Base-by-base conservation (phyloP, 2,329 filamentous ascomycete genomes). In the Pyrenochaeta sp. region DNA sequence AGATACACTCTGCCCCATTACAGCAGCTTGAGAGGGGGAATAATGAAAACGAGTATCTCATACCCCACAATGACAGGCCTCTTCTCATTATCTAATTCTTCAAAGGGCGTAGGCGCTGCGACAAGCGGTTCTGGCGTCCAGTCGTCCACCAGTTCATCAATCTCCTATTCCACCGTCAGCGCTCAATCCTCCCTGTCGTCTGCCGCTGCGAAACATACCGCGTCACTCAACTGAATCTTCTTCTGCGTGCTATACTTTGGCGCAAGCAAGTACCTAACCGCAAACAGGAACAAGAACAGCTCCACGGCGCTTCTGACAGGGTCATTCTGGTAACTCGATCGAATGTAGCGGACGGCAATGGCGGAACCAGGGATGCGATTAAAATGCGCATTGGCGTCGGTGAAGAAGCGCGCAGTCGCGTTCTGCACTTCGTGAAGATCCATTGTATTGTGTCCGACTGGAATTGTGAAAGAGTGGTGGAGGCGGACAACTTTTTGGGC, bases 271-370 rank as follows among this genome's bases (percentile, higher is more conserved):
- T 99, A 99, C 60, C 93, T 87, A 52, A 99, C 90, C 60, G 96
- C 96, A 79, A 99, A 99, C 49, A 99, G 86, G 66, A 99, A 91
- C 54, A 99, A 83, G 63, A 98, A 88, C 45, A 99, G 82, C 78
- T 99, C 95, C 64, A 99, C 91, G 33, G 91, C 92, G 46, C 92
- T 96, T 48, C 96, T 90, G 51, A 98, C 87, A 9, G 95, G 95
- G 69, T 99, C 95, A 74, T 99, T 90, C 80, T 99, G 95, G 81
- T 99, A 98, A 75, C 92, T 97, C 52, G 92, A 97, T 76, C 91
- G 91, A 73, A 99, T 92, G 78, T 99, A 99, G 59, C 95, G 91
- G 66, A 96, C 86, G 69, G 98, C 83, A 66, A 99, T 97, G 36
- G 94, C 91, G 27, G 94, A 98, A 46, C 95, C 95, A 27, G 95